phyloP scores from a whole-genome alignment of 208 protist species.

The Leishmania arabica region DNA sequence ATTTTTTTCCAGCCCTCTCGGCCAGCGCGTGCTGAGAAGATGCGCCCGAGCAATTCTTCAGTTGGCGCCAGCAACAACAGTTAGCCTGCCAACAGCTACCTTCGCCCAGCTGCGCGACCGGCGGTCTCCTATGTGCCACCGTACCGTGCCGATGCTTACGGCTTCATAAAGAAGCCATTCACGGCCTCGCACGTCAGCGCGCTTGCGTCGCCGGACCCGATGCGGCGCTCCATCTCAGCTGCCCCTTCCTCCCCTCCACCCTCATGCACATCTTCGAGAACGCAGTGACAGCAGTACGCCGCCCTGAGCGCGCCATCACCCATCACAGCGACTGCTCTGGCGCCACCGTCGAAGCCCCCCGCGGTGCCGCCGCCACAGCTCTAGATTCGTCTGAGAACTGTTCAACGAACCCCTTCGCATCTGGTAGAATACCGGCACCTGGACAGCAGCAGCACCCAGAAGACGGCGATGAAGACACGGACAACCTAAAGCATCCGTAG shows the following conservation, averaged over 20 bases:
- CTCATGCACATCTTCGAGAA: not conserved
- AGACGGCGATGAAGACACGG: not conserved
- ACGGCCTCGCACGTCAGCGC: not conserved
- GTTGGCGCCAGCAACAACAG: not conserved
- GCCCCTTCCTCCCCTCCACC: not conserved
- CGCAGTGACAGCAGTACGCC: not conserved
- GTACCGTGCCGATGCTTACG: constrained; percentile 13
- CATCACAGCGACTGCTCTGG: not conserved
- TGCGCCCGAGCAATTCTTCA: not conserved
- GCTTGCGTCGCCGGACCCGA: not conserved
- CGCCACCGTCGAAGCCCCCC: not conserved
- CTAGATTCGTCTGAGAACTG: not conserved
- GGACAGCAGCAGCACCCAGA: not conserved
- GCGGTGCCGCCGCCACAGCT: not conserved
- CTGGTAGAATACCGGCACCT: not conserved
- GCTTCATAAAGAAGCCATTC: constrained; percentile 16
- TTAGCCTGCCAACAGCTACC: not conserved
- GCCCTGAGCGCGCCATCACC: not conserved
- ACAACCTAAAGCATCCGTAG: not conserved
- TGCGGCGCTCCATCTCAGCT: not conserved
- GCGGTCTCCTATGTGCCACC: constrained; percentile 20
- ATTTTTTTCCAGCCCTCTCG: not conserved
- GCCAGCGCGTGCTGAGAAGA: not conserved
- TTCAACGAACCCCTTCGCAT: not conserved
- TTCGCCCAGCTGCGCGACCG: not conserved